Evolutionary conservation across 2,329 filamentous ascomycete genomes (phyloP).

Genomic region (Cladosporium sp.): DNA sequence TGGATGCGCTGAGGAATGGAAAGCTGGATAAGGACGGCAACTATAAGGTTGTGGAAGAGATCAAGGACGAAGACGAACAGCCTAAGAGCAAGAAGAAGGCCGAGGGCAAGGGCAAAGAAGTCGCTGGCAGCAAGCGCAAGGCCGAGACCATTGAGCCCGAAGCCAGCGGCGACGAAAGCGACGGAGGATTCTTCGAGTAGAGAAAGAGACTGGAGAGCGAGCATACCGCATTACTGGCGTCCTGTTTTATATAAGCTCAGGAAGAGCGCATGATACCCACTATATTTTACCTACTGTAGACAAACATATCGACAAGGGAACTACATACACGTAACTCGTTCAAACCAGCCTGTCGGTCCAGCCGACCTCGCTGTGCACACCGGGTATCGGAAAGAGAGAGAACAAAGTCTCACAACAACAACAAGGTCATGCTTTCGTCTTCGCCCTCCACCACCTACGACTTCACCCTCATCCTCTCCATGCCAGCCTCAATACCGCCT

Average conservation of each 20-base stretch:
- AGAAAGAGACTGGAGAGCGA: neutral
- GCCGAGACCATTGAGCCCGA: slow-evolving; percentile 24
- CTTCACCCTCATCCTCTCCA: slow-evolving; percentile 19
- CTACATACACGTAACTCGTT: slow-evolving; percentile 7
- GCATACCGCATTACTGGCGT: slow-evolving; percentile 9
- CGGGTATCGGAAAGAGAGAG: slow-evolving; percentile 11
- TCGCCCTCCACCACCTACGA: neutral
- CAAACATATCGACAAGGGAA: slow-evolving; percentile 15
- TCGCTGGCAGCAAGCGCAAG: slow-evolving; percentile 22
- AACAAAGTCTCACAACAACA: neutral
- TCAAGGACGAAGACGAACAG: slow-evolving; percentile 5
- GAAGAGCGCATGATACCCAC: slow-evolving; percentile 21
- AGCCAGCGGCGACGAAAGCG: slow-evolving; percentile 39
- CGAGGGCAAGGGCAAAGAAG: neutral
- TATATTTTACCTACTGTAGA: slow-evolving; percentile 18
- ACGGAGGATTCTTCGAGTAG: slow-evolving; percentile 42
- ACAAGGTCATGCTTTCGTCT: neutral
- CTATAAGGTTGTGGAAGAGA: slow-evolving; percentile 14
- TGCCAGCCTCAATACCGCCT: slow-evolving; percentile 24
- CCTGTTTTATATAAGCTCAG: slow-evolving; percentile 6
- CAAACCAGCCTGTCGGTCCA: neutral
- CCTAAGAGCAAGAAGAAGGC: slow-evolving; percentile 11
- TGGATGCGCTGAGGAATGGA: slow-evolving; percentile 61
- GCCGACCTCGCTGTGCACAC: neutral
- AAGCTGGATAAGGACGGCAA: slow-evolving; percentile 30